These are phyloP conservation scores for Larix sibirica DNA, from an alignment of 83 land plant species.

Conservation along the genomic window DNA sequence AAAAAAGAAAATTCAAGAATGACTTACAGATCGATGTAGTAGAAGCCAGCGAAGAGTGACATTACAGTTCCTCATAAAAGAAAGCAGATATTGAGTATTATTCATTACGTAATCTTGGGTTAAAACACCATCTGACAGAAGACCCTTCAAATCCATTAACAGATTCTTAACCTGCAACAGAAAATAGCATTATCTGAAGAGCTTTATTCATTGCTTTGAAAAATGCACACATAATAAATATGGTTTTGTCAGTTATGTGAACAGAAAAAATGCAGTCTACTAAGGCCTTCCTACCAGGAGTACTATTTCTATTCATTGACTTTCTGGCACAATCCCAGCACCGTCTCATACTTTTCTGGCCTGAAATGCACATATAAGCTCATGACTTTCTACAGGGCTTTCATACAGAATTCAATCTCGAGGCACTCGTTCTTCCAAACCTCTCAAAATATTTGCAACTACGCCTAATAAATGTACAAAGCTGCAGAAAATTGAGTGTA, in stretches of 20 bases:
- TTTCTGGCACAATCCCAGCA: neutral
- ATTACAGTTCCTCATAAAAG: constrained; percentile 45
- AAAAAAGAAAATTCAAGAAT: neutral
- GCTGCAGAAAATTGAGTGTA: no score
- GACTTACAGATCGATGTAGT: constrained; percentile 37
- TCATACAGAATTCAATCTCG: neutral
- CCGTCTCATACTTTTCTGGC: no score
- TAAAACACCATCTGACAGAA: constrained; percentile 46
- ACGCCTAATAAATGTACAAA: neutral
- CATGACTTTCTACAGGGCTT: neutral
- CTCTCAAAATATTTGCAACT: neutral
- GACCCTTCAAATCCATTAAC: constrained; percentile 28
- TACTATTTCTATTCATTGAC: neutral
- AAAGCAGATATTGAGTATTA: constrained; percentile 40
- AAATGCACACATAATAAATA: neutral
- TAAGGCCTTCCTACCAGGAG: neutral
- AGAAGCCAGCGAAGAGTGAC: constrained; percentile 59
- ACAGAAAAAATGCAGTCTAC: neutral
- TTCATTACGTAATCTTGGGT: constrained; percentile 46
- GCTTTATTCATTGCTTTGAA: neutral
- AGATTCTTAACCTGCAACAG: constrained; percentile 31
- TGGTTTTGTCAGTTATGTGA: neutral
- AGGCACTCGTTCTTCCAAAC: neutral
- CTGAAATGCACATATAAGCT: neutral
- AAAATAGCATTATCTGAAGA: neutral